Evolutionary conservation across 2,329 filamentous ascomycete species (phyloP).

Genomic region (Cladorrhinum sp.): DNA sequence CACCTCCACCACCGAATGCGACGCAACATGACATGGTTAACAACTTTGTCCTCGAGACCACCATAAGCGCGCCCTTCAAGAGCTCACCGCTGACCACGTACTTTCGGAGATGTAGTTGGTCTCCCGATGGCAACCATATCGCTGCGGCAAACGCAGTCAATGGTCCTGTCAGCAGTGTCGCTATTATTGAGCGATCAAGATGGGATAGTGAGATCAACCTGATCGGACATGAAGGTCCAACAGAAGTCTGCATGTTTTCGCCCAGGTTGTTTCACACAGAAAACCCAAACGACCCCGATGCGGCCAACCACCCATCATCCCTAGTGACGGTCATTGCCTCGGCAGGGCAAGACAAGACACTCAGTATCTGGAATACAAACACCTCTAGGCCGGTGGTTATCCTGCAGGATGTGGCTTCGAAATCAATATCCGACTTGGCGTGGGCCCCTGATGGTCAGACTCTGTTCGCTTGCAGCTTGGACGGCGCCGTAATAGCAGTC

Average conservation of each 20-base stretch:
- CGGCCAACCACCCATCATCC: conserved; percentile 46
- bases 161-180: conserved; percentile 93
- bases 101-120: conserved; percentile 95
- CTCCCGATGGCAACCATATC: conserved; percentile 93
- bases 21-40: conserved; percentile 93
- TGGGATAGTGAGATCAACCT: conserved; percentile 98
- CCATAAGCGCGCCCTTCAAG: conserved; percentile 81
- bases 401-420: conserved; percentile 80
- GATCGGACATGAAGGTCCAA: conserved; percentile 94
- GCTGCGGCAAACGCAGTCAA: conserved; percentile 96
- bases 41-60: conserved; percentile 94
- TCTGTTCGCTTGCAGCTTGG: conserved; percentile 80
- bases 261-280: conserved; percentile 79
- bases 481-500: conserved; percentile 80
- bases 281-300: conserved; percentile 56
- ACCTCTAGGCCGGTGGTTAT: conserved; percentile 89
- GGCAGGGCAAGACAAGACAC: conserved; percentile 91
- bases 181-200: conserved; percentile 84
- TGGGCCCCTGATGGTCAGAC: conserved; percentile 92
- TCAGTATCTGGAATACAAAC: conserved; percentile 97
- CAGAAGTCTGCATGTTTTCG: conserved; percentile 96
- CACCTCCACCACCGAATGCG: conserved; percentile 83
- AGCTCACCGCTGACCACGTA: conserved; percentile 95
- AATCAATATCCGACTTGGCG: conserved; percentile 89
- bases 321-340: conserved; percentile 93